Evolutionary conservation across 306 rosid species (phyloP).

Genomic region (Prunus mume): DNA sequence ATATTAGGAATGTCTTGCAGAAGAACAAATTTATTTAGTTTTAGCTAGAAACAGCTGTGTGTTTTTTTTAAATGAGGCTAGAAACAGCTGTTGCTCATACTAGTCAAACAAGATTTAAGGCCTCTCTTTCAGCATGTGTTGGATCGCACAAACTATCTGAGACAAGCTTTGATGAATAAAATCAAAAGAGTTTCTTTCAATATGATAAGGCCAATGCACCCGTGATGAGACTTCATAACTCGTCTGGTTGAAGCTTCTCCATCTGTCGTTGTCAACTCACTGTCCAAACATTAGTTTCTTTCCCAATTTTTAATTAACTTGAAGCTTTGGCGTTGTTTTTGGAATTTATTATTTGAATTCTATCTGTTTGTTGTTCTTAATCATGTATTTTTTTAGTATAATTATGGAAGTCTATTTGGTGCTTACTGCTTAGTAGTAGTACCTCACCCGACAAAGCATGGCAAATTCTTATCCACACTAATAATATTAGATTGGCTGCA

Average conservation of each 20-base stretch:
- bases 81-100: too few species aligned
- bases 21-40: too few species aligned
- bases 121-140: not conserved
- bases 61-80: too few species aligned
- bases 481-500: not conserved
- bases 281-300: not conserved
- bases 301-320: not conserved
- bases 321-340: not conserved
- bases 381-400: not conserved
- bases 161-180: too few species aligned
- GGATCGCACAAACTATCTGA: not conserved
- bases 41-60: too few species aligned
- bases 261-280: conserved; percentile 1
- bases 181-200: not conserved
- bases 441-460: not conserved
- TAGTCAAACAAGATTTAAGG: too few species aligned
- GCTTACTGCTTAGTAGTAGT: not conserved
- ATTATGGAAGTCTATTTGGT: not conserved
- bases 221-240: not conserved
- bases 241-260: not conserved
- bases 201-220: not conserved
- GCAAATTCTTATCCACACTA: conserved; percentile 6
- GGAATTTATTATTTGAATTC: not conserved
- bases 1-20: too few species aligned
- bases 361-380: not conserved